phyloP scores from a whole-genome alignment of 2,329 filamentous ascomycete species.

The Cadophora sp. region DNA sequence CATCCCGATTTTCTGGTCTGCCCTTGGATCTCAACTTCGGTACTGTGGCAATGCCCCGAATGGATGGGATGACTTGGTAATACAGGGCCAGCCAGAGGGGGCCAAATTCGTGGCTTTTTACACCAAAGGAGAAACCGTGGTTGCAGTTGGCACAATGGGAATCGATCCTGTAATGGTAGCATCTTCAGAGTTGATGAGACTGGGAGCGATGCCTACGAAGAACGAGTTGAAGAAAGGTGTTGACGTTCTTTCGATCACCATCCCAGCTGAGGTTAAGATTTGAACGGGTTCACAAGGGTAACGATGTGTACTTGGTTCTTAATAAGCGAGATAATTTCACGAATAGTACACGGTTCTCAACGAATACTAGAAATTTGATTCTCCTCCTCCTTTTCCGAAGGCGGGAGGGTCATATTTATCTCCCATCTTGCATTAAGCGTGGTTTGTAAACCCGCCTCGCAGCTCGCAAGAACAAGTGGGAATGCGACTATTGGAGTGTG shows the following conservation, averaged over 20 bases:
- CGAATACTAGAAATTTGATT: neutral
- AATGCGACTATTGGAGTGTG: too few relatives aligned
- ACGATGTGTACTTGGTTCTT: neutral
- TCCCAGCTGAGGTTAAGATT: conserved; percentile 28
- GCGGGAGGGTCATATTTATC: too few relatives aligned
- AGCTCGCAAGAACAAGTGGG: too few relatives aligned
- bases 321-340: neutral
- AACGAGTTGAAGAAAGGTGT: conserved; percentile 71
- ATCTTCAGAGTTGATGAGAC: conserved; percentile 82
- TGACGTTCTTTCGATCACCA: conserved; percentile 41
- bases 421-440: too few relatives aligned
- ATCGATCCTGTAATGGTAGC: conserved; percentile 88
- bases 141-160: conserved; percentile 91
- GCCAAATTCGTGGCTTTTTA: conserved; percentile 91
- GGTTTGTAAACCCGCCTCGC: too few relatives aligned
- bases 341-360: neutral
- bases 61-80: conserved; percentile 85
- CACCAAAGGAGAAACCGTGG: conserved; percentile 81
- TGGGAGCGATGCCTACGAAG: conserved; percentile 84
- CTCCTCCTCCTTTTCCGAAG: too few relatives aligned
- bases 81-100: conserved; percentile 78
- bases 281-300: neutral
- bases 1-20: conserved; percentile 97
- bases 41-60: conserved; percentile 89
- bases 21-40: conserved; percentile 84